Evolutionary conservation across 2,329 filamentous ascomycete genomes (phyloP).

Genomic region (Colletotrichum chlorophyti): DNA sequence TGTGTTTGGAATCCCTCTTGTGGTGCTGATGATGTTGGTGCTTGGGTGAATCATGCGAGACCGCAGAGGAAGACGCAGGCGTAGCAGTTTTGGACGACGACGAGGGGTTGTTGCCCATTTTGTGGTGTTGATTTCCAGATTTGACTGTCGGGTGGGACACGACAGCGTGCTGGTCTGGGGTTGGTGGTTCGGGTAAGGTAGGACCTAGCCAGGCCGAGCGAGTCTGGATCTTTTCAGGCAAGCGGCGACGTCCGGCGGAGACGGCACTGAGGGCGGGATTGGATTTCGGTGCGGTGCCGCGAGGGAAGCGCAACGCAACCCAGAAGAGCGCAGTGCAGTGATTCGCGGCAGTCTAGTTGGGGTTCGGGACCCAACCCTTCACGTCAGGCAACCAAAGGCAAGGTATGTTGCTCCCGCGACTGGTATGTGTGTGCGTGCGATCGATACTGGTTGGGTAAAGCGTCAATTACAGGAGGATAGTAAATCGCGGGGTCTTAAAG

Average conservation of each 20-base stretch:
- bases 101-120: conserved; percentile 45
- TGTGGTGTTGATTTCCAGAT: conserved; percentile 26
- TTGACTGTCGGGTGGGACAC: conserved; percentile 23
- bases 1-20: conserved; percentile 56
- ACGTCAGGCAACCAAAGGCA: conserved; percentile 24
- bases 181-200: conserved; percentile 27
- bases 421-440: conserved; percentile 16
- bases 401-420: conserved; percentile 6
- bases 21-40: conserved; percentile 27
- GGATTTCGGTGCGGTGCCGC: conserved; percentile 13
- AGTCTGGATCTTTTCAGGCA: conserved; percentile 23
- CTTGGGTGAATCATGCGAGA: conserved; percentile 35
- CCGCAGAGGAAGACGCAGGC: conserved; percentile 35
- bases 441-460: conserved; percentile 26
- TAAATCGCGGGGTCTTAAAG: conserved; percentile 16
- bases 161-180: conserved; percentile 23
- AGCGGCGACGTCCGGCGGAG: conserved; percentile 18
- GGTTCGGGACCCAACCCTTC: conserved; percentile 12
- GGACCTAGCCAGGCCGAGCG: conserved; percentile 24
- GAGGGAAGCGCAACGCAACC: conserved; percentile 8
- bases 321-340: conserved; percentile 2
- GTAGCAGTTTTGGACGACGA: conserved; percentile 40
- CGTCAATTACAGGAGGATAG: conserved; percentile 9
- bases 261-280: conserved; percentile 16
- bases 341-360: conserved; percentile 11